Evolutionary conservation across 176 grass and related monocot genomes (phyloP).

Genomic region (barley (Hordeum vulgare)): MorexV3_pseudomolecules_assembly NC_058519.1:356241649-356242148

Average conservation of each 20-base stretch:
- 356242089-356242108: constrained; percentile 1
- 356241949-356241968: constrained; percentile 27
- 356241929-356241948: constrained; percentile 24
- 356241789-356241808: constrained; percentile 1
- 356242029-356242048: background rate
- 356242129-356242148: background rate
- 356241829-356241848: constrained; percentile 76
- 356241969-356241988: background rate
- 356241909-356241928: constrained; percentile 91
- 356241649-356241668: background rate
- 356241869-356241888: constrained; percentile 79
- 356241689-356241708: constrained; percentile 6
- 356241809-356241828: constrained; percentile 81
- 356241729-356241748: background rate
- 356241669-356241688: background rate
- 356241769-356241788: background rate
- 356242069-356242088: constrained; percentile 10
- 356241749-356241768: background rate
- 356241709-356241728: background rate
- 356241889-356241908: constrained; percentile 78
- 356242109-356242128: background rate
- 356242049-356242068: background rate
- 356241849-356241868: constrained; percentile 58
- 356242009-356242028: background rate
- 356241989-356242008: background rate